Percentiles rank a stretch among this genome's conserved stretches.
Evolutionary conservation across 306 rosid genomes (phyloP).

Genomic region (Nissolia schottii): DNA sequence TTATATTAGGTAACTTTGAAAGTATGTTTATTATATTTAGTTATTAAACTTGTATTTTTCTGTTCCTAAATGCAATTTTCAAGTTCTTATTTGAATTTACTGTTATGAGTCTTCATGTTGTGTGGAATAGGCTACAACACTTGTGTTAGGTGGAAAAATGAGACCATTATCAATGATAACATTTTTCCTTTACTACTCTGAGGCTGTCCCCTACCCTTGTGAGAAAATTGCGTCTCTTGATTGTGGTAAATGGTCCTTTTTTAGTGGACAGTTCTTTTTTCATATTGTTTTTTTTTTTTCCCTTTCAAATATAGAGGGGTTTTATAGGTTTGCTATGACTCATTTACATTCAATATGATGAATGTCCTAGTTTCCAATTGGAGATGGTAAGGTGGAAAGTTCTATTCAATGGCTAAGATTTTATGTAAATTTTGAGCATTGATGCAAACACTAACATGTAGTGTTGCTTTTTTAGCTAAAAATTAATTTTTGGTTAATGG

Average conservation of each 20-base stretch:
- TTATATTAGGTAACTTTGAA: constrained; percentile 13
- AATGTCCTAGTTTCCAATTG: neutral
- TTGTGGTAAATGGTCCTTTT: neutral
- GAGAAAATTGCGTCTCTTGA: too few species aligned
- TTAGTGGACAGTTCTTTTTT: too few species aligned
- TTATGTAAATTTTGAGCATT: too few species aligned
- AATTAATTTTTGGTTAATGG: too few species aligned
- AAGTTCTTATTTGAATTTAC: neutral
- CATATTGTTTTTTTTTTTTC: too few species aligned
- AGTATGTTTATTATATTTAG: neutral
- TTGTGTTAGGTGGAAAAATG: neutral
- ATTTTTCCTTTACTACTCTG: neutral
- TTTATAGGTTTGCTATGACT: neutral
- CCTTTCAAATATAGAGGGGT: neutral
- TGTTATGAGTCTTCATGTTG: neutral
- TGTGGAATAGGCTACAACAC: neutral
- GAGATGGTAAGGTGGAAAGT: neutral
- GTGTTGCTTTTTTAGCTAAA: too few species aligned
- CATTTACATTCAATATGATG: neutral
- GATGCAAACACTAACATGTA: too few species aligned
- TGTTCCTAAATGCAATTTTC: neutral
- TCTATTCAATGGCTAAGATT: too few species aligned
- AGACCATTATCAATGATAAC: neutral
- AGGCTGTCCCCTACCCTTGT: too few species aligned
- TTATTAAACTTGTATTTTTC: neutral